Base-by-base conservation (phyloP, 768 basidiomycete genomes). In the Paxillus involutus region DNA sequence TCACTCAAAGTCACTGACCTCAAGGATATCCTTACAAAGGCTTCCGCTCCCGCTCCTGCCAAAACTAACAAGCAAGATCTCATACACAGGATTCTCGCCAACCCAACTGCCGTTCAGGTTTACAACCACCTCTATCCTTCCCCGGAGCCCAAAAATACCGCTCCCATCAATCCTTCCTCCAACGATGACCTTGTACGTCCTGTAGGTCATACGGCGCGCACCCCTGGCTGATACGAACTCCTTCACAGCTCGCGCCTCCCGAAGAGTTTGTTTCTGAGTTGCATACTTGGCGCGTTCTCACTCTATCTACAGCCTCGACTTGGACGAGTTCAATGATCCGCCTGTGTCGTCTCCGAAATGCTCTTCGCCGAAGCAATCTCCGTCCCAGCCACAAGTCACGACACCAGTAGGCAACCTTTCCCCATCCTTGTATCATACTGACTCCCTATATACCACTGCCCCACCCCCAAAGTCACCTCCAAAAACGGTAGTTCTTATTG, bases 1-100 rank as follows among this genome's bases (percentile, higher is more conserved):
- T 71, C 83, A 1, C 82, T 89, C 74, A 88, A 86, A 69, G 88
- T 88, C 65, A 77, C 79, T 35, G 87, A 89, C 59, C 82, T 89
- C 68, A 83, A 74, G 63, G 76, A 80, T 52, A 80, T 89, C 56
- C 81, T 89, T 64, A 41, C 74, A 49, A 76, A 74, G 44, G 87
- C 85, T 19, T 54, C 64, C 35, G 71, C 82, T 51, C 44, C 79
- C 5, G 66, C 76, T 33, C 78, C 82, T 0, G 71, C 79, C 61
- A 85, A 84, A 64, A 76, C 81, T 6, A 87, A 80, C 64, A 91
- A 89, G 69, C 63, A 72, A 0, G 88, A 88, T 60, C 83, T 91
- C 64, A 79, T 89, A 59, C 66, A 82, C 30, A 80, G 79, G 59
- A 84, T 89, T 52, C 68, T 81, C 44, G 80, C 80, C 29, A 80